Conservation (phyloP, 23 red algal genomes). For the Gracilaria gracilis region DNA sequence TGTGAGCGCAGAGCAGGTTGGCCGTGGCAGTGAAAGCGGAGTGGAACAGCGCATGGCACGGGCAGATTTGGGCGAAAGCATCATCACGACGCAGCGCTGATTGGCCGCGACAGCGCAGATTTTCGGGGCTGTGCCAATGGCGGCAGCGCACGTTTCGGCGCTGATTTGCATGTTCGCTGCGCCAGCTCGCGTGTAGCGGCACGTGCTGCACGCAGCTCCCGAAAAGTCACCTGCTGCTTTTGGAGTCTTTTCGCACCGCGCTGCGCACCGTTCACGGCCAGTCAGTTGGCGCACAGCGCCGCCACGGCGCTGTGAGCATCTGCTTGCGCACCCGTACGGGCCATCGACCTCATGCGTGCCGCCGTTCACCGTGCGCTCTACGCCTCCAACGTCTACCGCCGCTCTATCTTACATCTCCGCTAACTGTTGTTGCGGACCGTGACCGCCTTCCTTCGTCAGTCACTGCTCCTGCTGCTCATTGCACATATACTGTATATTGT, state of each 20-base stretch:
- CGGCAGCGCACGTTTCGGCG: not conserved
- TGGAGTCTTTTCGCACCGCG: not conserved
- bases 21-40: too few relatives aligned
- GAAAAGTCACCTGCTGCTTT: not conserved
- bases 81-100: not conserved
- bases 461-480: not conserved
- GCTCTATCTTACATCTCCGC: not conserved
- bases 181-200: not conserved
- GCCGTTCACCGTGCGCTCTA: not conserved
- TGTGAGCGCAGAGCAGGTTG: too few relatives aligned
- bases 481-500: too few relatives aligned
- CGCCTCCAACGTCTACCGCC: not conserved
- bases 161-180: slow-evolving; percentile 1
- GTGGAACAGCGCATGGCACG: not conserved
- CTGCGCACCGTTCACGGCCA: not conserved
- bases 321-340: not conserved
- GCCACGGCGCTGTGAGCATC: slow-evolving; percentile 24
- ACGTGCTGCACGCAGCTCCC: not conserved
- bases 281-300: not conserved
- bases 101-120: slow-evolving; percentile 13
- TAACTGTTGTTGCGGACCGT: not conserved
- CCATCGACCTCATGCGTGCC: not conserved
- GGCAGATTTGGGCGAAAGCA: not conserved
- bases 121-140: slow-evolving; percentile 35
- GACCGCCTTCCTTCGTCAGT: not conserved